Base-by-base conservation (phyloP, 345 rosid species). In the Corchorus capsularis region DNA sequence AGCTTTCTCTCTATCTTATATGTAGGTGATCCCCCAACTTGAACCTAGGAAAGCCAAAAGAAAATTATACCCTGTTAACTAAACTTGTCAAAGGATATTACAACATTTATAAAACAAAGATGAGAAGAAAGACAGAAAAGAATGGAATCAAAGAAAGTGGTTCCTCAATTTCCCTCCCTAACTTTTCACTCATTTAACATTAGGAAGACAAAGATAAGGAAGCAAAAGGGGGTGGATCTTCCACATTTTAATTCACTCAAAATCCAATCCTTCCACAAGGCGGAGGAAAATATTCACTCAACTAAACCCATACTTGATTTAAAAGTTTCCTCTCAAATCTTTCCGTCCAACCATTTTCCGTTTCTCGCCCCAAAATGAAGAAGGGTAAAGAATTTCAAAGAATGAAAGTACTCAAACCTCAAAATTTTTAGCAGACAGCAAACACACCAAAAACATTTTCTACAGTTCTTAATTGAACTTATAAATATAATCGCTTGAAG, bases 1-100 rank as follows among this genome's bases (percentile, higher is more conserved):
- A 94, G 79, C 87, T 91, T 96, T 59, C 89, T 89, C 78, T 91
- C 99, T 49, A 96, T 83, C 85, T 85, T 94, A 81, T 93, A 96
- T 7, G 86, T 0, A 20, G 98, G 98, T 10, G 99, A 96, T 45
- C 97, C 97, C 78, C 97, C 99, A 57, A 96, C 91, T 86, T 92
- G 97, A 46, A 94, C 98, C 99, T 96, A 78, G 55, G 13, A 39
- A 47, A 72, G 71, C 9, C 22, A 56, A 63, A 45, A 53, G 2
- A 12, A 41, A 11, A 61, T 35, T 19, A 16, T 41, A n/a, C 27
- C 50, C 32, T 50, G 60, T 68, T 50, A 52, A 57, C 71, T 32
- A 45, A 76, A 72, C 60, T 20, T 12, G 56, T 55, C 12, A 63
- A 16, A 37, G 12, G 22, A 72, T 41, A 72, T 45, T 20, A 41